phyloP scores from a whole-genome alignment of 148 eudicot species.

The Talinum fruticosum region DNA sequence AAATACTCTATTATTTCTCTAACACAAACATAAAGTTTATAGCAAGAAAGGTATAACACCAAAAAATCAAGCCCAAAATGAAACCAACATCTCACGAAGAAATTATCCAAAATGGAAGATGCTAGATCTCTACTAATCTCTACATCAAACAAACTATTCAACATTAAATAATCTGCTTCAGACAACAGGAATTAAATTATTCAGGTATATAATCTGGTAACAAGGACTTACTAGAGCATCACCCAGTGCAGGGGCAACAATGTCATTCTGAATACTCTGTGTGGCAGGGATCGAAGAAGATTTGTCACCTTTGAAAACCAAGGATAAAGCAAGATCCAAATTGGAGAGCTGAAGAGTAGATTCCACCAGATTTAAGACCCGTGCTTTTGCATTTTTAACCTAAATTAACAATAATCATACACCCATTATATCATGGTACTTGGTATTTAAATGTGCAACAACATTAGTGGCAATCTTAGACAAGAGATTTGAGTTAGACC shows the following conservation, averaged over 20 bases:
- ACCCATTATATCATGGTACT: background rate
- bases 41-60: background rate
- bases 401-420: slow-evolving; percentile 31
- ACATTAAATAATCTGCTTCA: background rate
- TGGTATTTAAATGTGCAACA: background rate
- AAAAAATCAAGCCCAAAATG: background rate
- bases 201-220: background rate
- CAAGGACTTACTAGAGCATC: slow-evolving; percentile 66
- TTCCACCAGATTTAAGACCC: slow-evolving; percentile 64
- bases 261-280: slow-evolving; percentile 58
- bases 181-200: background rate
- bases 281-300: slow-evolving; percentile 63
- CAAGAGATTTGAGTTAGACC: background rate
- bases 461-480: slow-evolving; percentile 1
- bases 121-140: background rate
- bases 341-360: slow-evolving; percentile 80
- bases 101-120: background rate
- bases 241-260: slow-evolving; percentile 67
- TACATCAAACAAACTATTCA: background rate
- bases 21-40: background rate
- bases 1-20: no score
- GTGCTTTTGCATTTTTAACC: slow-evolving; percentile 64
- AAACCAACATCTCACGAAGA: slow-evolving; percentile 1
- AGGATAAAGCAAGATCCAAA: slow-evolving; percentile 69
- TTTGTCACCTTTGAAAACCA: slow-evolving; percentile 60